Base-by-base conservation (phyloP, 2,329 filamentous ascomycete species). In the Cladorrhinum sp. region DNA sequence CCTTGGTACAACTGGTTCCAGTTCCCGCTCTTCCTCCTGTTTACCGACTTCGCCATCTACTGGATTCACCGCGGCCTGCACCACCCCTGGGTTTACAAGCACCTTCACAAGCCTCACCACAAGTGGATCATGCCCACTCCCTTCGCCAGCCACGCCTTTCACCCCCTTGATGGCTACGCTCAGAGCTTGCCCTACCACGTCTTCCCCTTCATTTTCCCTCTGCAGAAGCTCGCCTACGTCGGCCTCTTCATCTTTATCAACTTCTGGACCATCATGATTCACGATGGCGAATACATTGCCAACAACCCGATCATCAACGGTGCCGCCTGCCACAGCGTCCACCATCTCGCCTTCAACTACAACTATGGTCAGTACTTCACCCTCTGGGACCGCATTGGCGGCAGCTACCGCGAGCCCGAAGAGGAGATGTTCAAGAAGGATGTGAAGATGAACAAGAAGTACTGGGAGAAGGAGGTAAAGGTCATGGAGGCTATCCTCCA, bases 91-190 rank as follows among this genome's bases (percentile, higher is more conserved):
- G 73, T 95, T 68, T 98, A 98, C 85, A 96, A 93, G 80, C 81
- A 81, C 67, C 82, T 97, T 54, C 93, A 98, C 85, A 98, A 98
- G 85, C 89, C 92, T 66, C 93, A 98, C 78, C 93, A 98, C 86
- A 97, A 96, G 81, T 98, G 93, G 93, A 97, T 98, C 77, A 96
- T 97, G 91, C 93, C 93, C 2, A 96, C 92, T 2, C 93, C 93
- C 0, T 97, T 86, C 74, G 93, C 93, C 48, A 92, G 89, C 68
- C 90, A 96, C 72, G 93, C 93, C 60, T 98, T 98, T 84, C 92
- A 98, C 79, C 93, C 93, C 1, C 74, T 97, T 56, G 93, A 98
- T 72, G 93, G 93, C 71, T 97, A 89, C 77, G 83, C 87, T 10
- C 93, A 98, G 79, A 90, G 89, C 62, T 74, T 96, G 51, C 93